Base-by-base conservation (phyloP, 179 eudicot species). In the Camellia oleifera region DNA sequence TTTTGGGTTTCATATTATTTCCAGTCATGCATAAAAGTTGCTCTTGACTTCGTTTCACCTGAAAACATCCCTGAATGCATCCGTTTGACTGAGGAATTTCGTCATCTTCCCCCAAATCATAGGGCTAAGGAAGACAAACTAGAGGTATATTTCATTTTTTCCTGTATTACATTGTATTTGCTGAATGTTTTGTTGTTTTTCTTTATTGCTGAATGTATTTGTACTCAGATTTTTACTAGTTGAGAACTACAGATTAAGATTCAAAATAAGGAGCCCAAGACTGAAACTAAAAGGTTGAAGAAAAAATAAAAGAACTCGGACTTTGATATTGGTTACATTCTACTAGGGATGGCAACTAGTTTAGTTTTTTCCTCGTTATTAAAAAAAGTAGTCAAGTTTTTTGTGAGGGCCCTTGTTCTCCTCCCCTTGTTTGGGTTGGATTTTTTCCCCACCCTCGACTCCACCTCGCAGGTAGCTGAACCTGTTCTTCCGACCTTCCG, bases 21-120 rank as follows among this genome's bases (percentile, higher is more conserved):
- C 52, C 91, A 92, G 97, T 91, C 97, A 9, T 92, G 94, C 85
- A 90, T 87, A 77, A 89, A 92, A 69, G 92, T 91, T 75, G 97
- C 92, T 10, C 89, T 92, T 50, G 90, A 90, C 78, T 92, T 92
- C 66, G 96, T 92, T 48, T 92, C 96, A 10, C 96, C 92, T 70
- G 94, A 90, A 80, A 89, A 90, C 78, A 67, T 88, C 56, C 42
- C 54, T 2, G 91, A 92, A 82, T 92, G 96, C 72, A 75, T 92
- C 65, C 88, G 90, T 7, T 84, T 92, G 82, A 82, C 96, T 64
- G 88, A 77, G 48, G 94, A 92, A 65, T 89, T 83, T 70, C 91
- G 94, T 12, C 40, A 74, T 75, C 89, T 91, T 74, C 97, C 97
- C n/a, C 82, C 77, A 2, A 85, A 81, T 53, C 97, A 92, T 83